phyloP scores from a whole-genome alignment of 768 basidiomycete species.

The Multifurca ochricompacta region DNA sequence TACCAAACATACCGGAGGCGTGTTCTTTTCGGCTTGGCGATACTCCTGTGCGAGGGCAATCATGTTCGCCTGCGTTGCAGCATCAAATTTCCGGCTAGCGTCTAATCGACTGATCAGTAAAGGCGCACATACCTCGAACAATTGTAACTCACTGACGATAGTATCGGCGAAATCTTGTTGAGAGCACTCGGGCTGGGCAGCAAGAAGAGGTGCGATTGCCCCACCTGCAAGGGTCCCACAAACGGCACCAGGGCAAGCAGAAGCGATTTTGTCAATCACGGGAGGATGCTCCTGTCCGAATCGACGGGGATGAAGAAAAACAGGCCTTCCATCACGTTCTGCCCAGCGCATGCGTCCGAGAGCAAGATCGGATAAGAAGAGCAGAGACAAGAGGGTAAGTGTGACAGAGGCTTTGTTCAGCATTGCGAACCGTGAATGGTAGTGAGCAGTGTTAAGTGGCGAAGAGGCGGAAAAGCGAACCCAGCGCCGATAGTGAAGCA shows the following conservation, averaged over 20 bases:
- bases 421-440: not conserved
- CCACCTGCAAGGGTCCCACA: conserved; percentile 43
- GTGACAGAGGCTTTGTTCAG: conserved; percentile 18
- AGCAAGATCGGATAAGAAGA: conserved; percentile 11
- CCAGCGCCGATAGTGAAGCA: conserved; percentile 22
- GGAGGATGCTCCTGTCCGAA: conserved; percentile 45
- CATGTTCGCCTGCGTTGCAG: conserved; percentile 43
- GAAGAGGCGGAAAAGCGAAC: conserved; percentile 24
- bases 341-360: conserved; percentile 39
- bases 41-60: conserved; percentile 45
- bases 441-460: conserved; percentile 11
- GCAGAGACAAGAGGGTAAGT: conserved; percentile 21
- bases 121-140: not conserved
- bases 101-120: conserved; percentile 28
- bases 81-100: conserved; percentile 45
- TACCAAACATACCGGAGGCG: conserved; percentile 36
- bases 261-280: conserved; percentile 37
- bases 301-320: conserved; percentile 44
- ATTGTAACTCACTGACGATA: conserved; percentile 40
- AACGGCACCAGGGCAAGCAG: conserved; percentile 41
- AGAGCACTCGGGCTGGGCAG: conserved; percentile 43
- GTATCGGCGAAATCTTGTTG: conserved; percentile 52
- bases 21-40: conserved; percentile 53
- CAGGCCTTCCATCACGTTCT: conserved; percentile 39
- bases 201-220: conserved; percentile 45